These are phyloP conservation scores for Cenchrus purpureus DNA, from an alignment of 176 grass and related monocot genomes.

Conservation along the genomic window DNA sequence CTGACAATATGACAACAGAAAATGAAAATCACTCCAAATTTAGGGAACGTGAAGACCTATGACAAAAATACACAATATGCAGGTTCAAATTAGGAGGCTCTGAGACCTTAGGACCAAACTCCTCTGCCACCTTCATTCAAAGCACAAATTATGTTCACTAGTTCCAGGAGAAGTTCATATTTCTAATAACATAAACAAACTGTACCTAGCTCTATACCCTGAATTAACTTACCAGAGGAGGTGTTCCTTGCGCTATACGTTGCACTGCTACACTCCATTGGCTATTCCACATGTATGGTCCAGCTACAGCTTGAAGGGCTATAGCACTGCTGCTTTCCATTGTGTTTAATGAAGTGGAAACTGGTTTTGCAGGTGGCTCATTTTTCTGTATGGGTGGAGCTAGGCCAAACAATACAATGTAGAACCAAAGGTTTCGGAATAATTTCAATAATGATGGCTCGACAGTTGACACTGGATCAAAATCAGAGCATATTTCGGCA, in stretches of 20 bases:
- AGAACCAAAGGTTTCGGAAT: constrained; percentile 99
- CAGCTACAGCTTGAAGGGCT: constrained; percentile 91
- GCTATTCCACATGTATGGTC: constrained; percentile 95
- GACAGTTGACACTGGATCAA: constrained; percentile 87
- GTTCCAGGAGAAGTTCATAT: constrained; percentile 30
- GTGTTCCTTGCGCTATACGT: constrained; percentile 89
- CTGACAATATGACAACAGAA: no score
- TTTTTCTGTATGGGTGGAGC: constrained; percentile 93
- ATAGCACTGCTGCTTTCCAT: constrained; percentile 61
- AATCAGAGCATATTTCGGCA: constrained; percentile 99
- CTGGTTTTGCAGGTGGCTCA: constrained; percentile 68
- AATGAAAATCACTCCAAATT: neutral
- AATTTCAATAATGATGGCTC: constrained; percentile 94
- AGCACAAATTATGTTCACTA: constrained; percentile 12
- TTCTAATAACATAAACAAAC: constrained; percentile 23
- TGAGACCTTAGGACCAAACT: neutral
- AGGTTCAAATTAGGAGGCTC: neutral
- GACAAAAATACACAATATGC: neutral
- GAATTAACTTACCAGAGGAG: constrained; percentile 75
- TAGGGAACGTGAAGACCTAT: constrained; percentile 14
- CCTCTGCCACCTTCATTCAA: constrained; percentile 1
- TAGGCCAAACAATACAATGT: constrained; percentile 96
- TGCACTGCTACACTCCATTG: constrained; percentile 89
- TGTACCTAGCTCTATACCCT: constrained; percentile 11
- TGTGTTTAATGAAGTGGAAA: constrained; percentile 74